A percentile compares a stretch with the other conserved stretches of the same genome.
Evolutionary conservation across 306 rosid species (phyloP).

Genomic region (Quillaja saponaria): DNA sequence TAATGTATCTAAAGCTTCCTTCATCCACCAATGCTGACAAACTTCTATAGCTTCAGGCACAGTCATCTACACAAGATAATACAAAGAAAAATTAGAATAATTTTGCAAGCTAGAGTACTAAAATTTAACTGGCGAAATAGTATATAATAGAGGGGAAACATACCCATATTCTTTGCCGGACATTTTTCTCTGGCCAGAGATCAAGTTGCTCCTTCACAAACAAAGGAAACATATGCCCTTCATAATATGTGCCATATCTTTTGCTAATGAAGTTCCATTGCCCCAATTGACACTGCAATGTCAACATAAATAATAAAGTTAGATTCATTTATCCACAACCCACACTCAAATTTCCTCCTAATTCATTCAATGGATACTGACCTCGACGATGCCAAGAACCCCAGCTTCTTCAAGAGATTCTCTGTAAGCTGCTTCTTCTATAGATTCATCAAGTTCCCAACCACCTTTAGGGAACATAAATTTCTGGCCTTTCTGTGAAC

Average conservation of each 20-base stretch:
- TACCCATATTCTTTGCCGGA: constrained; percentile 83
- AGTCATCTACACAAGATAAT: constrained; percentile 50
- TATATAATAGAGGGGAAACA: constrained; percentile 9
- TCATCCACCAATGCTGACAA: constrained; percentile 99
- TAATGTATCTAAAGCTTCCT: constrained; percentile 86
- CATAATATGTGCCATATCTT: constrained; percentile 75
- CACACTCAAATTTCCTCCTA: too few species aligned
- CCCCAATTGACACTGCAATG: constrained; percentile 71
- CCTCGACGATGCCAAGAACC: constrained; percentile 82
- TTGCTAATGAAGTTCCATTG: constrained; percentile 93
- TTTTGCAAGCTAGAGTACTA: neutral
- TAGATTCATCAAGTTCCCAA: constrained; percentile 96
- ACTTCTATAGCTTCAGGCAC: constrained; percentile 75
- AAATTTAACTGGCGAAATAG: neutral
- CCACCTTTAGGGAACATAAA: constrained; percentile 98
- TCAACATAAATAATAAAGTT: neutral
- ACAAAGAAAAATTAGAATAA: neutral
- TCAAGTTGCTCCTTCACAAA: constrained; percentile 87
- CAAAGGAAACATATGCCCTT: constrained; percentile 93
- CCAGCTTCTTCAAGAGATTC: constrained; percentile 98
- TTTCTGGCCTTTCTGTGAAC: constrained; percentile 82
- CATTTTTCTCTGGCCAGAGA: constrained; percentile 82
- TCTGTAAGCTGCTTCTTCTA: constrained; percentile 87
- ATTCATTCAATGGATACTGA: constrained; percentile 9
- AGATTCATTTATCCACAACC: too few species aligned